Evolutionary conservation across 2,329 filamentous ascomycete species (phyloP).

Genomic region (Xylaria sp.): DNA sequence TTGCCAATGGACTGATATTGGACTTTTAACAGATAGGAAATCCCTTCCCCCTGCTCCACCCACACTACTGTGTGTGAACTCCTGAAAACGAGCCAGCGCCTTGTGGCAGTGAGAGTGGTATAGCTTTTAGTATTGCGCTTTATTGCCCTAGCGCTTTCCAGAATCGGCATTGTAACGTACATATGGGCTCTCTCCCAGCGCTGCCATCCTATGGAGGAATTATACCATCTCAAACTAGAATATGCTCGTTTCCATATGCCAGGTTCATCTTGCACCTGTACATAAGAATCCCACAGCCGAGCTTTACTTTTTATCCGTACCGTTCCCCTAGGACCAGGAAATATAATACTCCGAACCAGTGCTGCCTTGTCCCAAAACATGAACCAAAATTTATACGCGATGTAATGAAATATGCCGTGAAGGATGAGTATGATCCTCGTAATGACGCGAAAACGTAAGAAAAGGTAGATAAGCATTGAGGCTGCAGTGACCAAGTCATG

Average conservation of each 20-base stretch:
- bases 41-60: too few species aligned
- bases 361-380: conserved; percentile 12
- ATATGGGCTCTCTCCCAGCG: not conserved
- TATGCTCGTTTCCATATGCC: conserved; percentile 4
- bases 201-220: not conserved
- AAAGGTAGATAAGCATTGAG: conserved; percentile 2
- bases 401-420: conserved; percentile 16
- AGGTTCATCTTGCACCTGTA: conserved; percentile 8
- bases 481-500: not conserved
- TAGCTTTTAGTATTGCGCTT: conserved; percentile 11
- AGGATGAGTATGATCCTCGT: conserved; percentile 7
- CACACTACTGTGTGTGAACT: not conserved
- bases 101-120: not conserved
- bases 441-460: not conserved
- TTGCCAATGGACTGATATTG: not conserved
- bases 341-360: conserved; percentile 19
- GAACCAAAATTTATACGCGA: conserved; percentile 21
- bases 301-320: conserved; percentile 21
- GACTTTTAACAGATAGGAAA: not conserved
- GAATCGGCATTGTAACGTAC: conserved; percentile 11
- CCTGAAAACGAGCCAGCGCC: not conserved
- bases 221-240: conserved; percentile 9
- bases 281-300: conserved; percentile 12
- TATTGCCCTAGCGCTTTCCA: not conserved
- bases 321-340: conserved; percentile 12